Conservation (phyloP, 257 asterid species). For the Solanum habrochaites region DNA sequence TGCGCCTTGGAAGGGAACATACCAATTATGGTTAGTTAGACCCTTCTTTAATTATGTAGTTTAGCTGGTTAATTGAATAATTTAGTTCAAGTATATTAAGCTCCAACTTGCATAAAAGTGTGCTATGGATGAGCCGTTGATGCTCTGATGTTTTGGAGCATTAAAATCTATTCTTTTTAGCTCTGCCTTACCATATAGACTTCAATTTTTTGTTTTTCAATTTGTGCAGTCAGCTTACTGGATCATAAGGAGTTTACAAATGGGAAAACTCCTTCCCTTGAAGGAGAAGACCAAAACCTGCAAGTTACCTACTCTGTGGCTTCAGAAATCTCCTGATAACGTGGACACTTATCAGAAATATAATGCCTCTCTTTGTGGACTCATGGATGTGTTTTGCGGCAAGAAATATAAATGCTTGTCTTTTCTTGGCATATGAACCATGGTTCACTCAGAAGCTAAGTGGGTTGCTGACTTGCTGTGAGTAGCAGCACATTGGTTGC, state of each 20-base stretch:
- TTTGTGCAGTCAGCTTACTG: slow-evolving; percentile 61
- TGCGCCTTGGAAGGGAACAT: slow-evolving; percentile 58
- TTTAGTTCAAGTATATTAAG: background rate
- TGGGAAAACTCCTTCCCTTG: slow-evolving; percentile 44
- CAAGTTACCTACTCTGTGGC: slow-evolving; percentile 14
- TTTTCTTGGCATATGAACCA: background rate
- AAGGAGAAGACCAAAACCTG: slow-evolving; percentile 24
- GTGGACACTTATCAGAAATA: slow-evolving; percentile 47
- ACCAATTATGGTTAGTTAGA: slow-evolving; percentile 38
- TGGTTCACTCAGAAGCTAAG: background rate
- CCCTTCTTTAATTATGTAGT: background rate
- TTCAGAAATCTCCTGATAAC: slow-evolving; percentile 21
- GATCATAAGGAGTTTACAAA: slow-evolving; percentile 61
- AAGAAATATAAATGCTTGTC: slow-evolving; percentile 26
- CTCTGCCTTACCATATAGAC: background rate
- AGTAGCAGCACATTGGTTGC: background rate
- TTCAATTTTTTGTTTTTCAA: background rate
- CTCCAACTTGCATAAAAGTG: background rate
- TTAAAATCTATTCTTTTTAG: background rate
- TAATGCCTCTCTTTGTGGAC: slow-evolving; percentile 3
- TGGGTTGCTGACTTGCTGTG: background rate
- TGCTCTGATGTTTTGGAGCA: background rate
- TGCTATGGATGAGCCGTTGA: background rate
- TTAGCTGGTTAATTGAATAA: background rate
- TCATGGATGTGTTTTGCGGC: background rate